Evolutionary conservation across 805 yeast genomes (phyloP).

Genomic region (Blastobotrys peoriensis): DNA sequence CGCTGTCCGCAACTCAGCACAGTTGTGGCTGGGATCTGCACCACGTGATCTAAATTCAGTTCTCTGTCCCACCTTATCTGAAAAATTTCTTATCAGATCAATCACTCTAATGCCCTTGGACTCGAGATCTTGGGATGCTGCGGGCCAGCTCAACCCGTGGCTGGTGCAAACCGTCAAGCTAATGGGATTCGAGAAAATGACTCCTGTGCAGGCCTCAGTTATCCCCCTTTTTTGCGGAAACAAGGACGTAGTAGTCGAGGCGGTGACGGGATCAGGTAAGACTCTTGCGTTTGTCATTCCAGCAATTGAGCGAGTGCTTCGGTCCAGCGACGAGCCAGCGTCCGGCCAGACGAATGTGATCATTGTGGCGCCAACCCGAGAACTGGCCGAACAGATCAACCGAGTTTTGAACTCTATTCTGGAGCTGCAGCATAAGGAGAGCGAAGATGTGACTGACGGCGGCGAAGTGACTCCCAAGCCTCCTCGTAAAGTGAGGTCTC

Average conservation of each 20-base stretch:
- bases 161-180: slow-evolving; percentile 62
- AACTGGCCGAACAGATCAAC: slow-evolving; percentile 49
- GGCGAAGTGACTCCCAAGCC: background rate
- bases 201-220: slow-evolving; percentile 95
- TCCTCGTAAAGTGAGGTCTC: slow-evolving; percentile 22
- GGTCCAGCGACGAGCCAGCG: slow-evolving; percentile 26
- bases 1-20: no score
- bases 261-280: slow-evolving; percentile 98
- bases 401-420: slow-evolving; percentile 57
- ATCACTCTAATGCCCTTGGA: background rate
- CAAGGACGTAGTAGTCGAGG: slow-evolving; percentile 95
- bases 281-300: slow-evolving; percentile 89
- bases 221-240: slow-evolving; percentile 78
- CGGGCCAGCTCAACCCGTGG: slow-evolving; percentile 38
- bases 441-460: slow-evolving; percentile 20
- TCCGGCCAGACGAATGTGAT: slow-evolving; percentile 66
- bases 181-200: slow-evolving; percentile 74
- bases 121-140: background rate
- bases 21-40: no score
- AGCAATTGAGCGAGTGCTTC: slow-evolving; percentile 57
- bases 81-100: no score
- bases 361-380: slow-evolving; percentile 65
- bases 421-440: slow-evolving; percentile 41
- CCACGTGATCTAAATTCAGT: no score
- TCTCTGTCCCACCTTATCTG: no score